These are phyloP conservation scores for Mortierella sp. DNA, from an alignment of 371 early-diverging fungal species.

Conservation along the genomic window DNA sequence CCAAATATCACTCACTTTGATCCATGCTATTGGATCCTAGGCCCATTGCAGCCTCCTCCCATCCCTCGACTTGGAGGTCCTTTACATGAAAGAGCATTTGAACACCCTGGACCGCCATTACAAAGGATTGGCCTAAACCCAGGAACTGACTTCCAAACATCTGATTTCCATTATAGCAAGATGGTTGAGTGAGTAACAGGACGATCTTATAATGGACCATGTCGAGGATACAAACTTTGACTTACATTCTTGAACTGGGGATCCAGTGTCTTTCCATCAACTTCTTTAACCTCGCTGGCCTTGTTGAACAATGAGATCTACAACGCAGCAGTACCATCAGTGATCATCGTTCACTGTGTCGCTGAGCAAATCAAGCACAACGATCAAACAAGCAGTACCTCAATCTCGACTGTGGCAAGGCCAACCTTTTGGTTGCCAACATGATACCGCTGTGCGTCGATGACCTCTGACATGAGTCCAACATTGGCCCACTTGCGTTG, in stretches of 20 bases:
- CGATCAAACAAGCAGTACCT: slow-evolving; percentile 53
- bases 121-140: slow-evolving; percentile 71
- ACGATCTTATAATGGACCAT: too few species aligned
- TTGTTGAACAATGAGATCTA: slow-evolving; percentile 55
- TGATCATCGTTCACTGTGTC: too few species aligned
- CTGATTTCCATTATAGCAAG: slow-evolving; percentile 11
- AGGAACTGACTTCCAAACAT: slow-evolving; percentile 84
- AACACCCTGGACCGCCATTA: slow-evolving; percentile 86
- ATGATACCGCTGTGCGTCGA: slow-evolving; percentile 81
- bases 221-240: too few species aligned
- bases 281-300: slow-evolving; percentile 66
- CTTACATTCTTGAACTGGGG: slow-evolving; percentile 71
- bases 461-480: slow-evolving; percentile 83
- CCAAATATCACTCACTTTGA: not conserved
- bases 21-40: too few species aligned
- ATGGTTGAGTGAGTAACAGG: not conserved
- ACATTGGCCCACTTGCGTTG: slow-evolving; percentile 92
- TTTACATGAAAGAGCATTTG: slow-evolving; percentile 70
- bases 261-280: slow-evolving; percentile 80
- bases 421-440: slow-evolving; percentile 73
- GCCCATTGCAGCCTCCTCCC: slow-evolving; percentile 63
- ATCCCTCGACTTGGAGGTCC: slow-evolving; percentile 70
- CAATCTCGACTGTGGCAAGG: slow-evolving; percentile 76
- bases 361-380: too few species aligned
- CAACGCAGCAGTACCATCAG: too few species aligned